phyloP scores from a whole-genome alignment of 805 yeast species.

The Dipodascopsis uninucleata region DNA sequence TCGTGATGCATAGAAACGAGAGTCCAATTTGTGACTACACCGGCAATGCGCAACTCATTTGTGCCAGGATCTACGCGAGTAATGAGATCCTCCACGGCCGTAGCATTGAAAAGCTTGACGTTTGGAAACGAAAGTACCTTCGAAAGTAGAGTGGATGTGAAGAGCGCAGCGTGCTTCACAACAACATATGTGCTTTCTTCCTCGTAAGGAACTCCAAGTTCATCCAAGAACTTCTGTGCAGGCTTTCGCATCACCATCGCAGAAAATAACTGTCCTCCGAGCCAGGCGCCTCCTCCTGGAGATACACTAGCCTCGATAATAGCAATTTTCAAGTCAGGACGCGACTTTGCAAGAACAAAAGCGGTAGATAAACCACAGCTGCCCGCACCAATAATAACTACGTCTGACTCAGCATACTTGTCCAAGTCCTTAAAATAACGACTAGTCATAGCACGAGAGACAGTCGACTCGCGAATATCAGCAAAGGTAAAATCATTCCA shows the following conservation, averaged over 20 bases:
- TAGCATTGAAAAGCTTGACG: conserved; percentile 73
- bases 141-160: conserved; percentile 66
- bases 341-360: conserved; percentile 63
- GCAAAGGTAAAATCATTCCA: conserved; percentile 68
- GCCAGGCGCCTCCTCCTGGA: conserved; percentile 78
- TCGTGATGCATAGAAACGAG: conserved; percentile 71
- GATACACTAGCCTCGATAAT: conserved; percentile 71
- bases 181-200: conserved; percentile 80
- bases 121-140: conserved; percentile 69
- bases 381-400: conserved; percentile 75
- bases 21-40: conserved; percentile 83
- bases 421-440: conserved; percentile 71
- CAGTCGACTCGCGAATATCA: conserved; percentile 74
- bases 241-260: conserved; percentile 81
- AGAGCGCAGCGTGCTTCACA: conserved; percentile 75
- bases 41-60: conserved; percentile 64
- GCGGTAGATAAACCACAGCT: conserved; percentile 75
- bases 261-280: conserved; percentile 71
- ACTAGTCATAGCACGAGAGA: conserved; percentile 74
- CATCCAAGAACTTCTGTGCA: conserved; percentile 64
- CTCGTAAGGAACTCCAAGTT: conserved; percentile 61
- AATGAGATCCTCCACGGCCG: conserved; percentile 75
- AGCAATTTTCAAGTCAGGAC: conserved; percentile 73
- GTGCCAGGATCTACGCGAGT: conserved; percentile 57
- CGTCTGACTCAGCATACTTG: conserved; percentile 69